Evolutionary conservation across 345 rosid genomes (phyloP).

Genomic region (Kandelia obovata): DNA sequence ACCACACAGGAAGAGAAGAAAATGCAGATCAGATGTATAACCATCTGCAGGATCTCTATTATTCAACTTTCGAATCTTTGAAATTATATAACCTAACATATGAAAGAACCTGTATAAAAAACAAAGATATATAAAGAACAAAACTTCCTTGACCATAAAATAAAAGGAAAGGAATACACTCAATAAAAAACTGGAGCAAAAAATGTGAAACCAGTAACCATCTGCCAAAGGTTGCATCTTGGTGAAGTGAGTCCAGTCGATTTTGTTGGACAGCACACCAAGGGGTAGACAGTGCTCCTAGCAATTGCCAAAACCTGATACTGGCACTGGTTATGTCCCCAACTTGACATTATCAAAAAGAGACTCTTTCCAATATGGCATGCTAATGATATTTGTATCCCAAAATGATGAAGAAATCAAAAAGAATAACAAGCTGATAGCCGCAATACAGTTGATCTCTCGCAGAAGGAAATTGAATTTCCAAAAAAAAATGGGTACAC

Average conservation of each 20-base stretch:
- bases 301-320: constrained; percentile 9
- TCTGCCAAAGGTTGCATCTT: constrained; percentile 6
- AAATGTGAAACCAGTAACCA: background rate
- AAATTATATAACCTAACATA: background rate
- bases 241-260: constrained; percentile 5
- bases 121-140: background rate
- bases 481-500: constrained; percentile 26
- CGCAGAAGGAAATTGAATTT: constrained; percentile 24
- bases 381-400: constrained; percentile 17
- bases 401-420: constrained; percentile 18
- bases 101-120: background rate
- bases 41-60: background rate
- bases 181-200: background rate
- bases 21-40: background rate
- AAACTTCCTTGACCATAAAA: constrained; percentile 25
- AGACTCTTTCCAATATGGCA: background rate
- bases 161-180: constrained; percentile 32
- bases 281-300: background rate
- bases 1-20: background rate
- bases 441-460: constrained; percentile 39
- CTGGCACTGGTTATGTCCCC: constrained; percentile 1
- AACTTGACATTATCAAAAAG: background rate
- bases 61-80: background rate
- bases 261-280: background rate
- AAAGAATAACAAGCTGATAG: constrained; percentile 23